Evolutionary conservation across 805 yeast species (phyloP).

Genomic region (Barnettozyma populi): DNA sequence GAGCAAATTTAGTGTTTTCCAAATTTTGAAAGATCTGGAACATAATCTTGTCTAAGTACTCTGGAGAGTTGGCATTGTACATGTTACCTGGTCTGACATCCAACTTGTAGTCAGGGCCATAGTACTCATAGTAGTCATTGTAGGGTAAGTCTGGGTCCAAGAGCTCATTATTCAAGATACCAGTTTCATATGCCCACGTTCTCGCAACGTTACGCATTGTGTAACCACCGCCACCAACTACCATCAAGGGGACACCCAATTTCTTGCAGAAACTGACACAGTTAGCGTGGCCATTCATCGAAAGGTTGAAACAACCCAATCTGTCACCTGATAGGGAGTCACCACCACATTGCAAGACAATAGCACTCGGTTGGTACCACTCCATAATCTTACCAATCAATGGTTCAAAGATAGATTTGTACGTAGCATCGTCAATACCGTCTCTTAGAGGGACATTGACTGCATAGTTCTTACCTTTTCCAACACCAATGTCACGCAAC

Average conservation of each 20-base stretch:
- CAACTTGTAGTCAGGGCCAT: conserved; percentile 77
- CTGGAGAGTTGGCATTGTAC: conserved; percentile 13
- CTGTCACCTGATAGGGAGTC: conserved; percentile 93
- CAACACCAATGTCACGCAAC: conserved; percentile 82
- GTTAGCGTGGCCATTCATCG: conserved; percentile 91
- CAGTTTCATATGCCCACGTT: conserved; percentile 94
- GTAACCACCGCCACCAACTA: conserved; percentile 96
- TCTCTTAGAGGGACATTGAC: conserved; percentile 90
- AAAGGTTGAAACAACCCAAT: conserved; percentile 87
- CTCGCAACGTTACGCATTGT: conserved; percentile 94
- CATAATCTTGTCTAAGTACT: conserved; percentile 10
- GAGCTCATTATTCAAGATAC: conserved; percentile 63
- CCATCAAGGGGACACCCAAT: conserved; percentile 85
- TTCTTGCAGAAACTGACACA: conserved; percentile 87
- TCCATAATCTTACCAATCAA: conserved; percentile 72
- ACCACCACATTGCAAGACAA: conserved; percentile 96
- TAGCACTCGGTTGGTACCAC: conserved; percentile 66
- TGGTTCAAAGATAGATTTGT: conserved; percentile 87
- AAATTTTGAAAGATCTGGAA: conserved; percentile 33
- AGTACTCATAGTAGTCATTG: conserved; percentile 54
- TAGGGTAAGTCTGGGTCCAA: conserved; percentile 56
- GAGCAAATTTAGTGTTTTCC: conserved; percentile 80
- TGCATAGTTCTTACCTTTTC: conserved; percentile 82
- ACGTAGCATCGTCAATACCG: conserved; percentile 92
- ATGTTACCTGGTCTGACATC: conserved; percentile 54